Conservation (phyloP, 1,284 basidiomycete genomes). For the Tremellales sp. region DNA sequence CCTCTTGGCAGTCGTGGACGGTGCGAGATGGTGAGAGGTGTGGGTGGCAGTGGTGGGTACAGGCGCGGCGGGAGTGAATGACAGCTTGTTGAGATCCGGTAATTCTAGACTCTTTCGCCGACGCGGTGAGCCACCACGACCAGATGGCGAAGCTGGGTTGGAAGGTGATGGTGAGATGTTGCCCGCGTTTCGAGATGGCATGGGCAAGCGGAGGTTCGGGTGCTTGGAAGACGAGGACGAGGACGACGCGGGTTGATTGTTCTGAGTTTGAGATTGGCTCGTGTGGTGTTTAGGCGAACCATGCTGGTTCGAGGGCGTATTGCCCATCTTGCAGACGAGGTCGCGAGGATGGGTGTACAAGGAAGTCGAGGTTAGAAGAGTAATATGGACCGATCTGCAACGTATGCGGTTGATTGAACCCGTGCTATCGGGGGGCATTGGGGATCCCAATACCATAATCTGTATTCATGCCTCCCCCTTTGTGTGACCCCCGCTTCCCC, state of each 20-base stretch:
- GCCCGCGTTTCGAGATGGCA: constrained; percentile 29
- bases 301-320: constrained; percentile 42
- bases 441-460: no score
- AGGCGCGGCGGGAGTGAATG: constrained; percentile 43
- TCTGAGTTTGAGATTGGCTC: constrained; percentile 4
- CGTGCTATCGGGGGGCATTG: no score
- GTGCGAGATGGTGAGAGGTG: constrained; percentile 34
- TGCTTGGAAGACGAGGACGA: constrained; percentile 13
- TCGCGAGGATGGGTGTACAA: no score
- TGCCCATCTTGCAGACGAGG: no score
- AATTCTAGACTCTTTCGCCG: constrained; percentile 47
- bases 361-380: no score
- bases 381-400: no score
- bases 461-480: no score
- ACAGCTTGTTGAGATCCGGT: constrained; percentile 46
- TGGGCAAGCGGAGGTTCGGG: constrained; percentile 40
- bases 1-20: constrained; percentile 6
- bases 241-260: no score
- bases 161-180: constrained; percentile 35
- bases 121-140: constrained; percentile 35
- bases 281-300: no score
- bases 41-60: constrained; percentile 39
- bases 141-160: constrained; percentile 42
- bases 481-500: no score
- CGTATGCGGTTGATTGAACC: no score